Evolutionary conservation across 352 stramenopile genomes (phyloP).

Genomic region (Phytophthora megakarya): DNA sequence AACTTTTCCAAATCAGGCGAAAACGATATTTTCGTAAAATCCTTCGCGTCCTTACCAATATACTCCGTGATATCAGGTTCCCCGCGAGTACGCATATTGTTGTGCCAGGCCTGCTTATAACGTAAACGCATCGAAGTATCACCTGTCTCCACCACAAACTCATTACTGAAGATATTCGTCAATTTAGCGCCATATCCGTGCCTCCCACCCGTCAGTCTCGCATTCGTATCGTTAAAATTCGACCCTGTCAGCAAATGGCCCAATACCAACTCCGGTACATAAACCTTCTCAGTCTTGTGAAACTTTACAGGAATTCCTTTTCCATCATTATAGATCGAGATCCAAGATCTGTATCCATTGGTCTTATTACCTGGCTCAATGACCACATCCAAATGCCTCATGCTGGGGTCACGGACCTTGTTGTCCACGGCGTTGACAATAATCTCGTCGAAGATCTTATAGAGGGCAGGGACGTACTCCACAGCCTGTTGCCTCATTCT

Average conservation of each 20-base stretch:
- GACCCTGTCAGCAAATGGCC: constrained; percentile 98
- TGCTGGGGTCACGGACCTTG: constrained; percentile 84
- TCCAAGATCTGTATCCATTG: constrained; percentile 76
- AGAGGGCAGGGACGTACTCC: constrained; percentile 90
- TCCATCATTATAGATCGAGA: constrained; percentile 99
- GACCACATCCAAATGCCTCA: constrained; percentile 75
- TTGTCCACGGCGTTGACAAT: constrained; percentile 99
- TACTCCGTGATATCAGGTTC: constrained; percentile 87
- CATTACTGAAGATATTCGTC: constrained; percentile 99
- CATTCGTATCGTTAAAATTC: constrained; percentile 99
- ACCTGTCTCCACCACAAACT: constrained; percentile 99
- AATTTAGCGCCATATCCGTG: constrained; percentile 98
- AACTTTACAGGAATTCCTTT: constrained; percentile 97
- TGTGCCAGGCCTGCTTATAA: constrained; percentile 93
- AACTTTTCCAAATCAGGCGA: constrained; percentile 96
- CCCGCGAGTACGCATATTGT: constrained; percentile 96
- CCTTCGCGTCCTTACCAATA: constrained; percentile 73
- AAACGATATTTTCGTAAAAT: constrained; percentile 99
- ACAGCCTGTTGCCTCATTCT: constrained; percentile 78
- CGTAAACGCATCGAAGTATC: constrained; percentile 85
- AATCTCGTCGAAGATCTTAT: constrained; percentile 99
- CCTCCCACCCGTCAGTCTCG: constrained; percentile 96
- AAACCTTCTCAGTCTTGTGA: constrained; percentile 97
- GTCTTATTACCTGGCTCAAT: constrained; percentile 65
- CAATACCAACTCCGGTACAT: constrained; percentile 98